A percentile compares a stretch with the other conserved stretches of the same genome.
These are phyloP conservation scores for Lecanoromycetidae sp. DNA, from an alignment of 2,329 filamentous ascomycete genomes.

Conservation along the genomic window DNA sequence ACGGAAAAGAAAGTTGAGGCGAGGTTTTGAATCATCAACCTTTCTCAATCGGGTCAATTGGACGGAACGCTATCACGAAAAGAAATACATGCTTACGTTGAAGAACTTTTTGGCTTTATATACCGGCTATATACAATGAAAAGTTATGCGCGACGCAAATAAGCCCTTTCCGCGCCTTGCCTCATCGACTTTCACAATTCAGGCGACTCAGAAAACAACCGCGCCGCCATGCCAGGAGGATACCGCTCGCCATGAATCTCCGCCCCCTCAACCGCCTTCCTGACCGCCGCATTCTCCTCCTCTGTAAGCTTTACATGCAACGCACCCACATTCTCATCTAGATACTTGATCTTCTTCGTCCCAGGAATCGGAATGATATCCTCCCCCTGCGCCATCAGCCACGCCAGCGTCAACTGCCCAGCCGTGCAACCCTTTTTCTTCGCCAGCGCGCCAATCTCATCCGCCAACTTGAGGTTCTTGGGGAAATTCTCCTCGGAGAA, in stretches of 20 bases:
- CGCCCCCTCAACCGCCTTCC: conserved; percentile 15
- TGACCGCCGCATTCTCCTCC: conserved; percentile 12
- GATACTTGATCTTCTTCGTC: conserved; percentile 35
- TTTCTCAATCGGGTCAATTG: no score
- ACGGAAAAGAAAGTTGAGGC: conserved; percentile 60
- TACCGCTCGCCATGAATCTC: conserved; percentile 16
- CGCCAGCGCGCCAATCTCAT: conserved; percentile 38
- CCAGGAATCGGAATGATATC: conserved; percentile 51
- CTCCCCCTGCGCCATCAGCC: conserved; percentile 48
- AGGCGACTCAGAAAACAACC: conserved; percentile 12
- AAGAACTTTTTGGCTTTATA: no score
- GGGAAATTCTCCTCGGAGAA: conserved; percentile 42
- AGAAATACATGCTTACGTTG: no score
- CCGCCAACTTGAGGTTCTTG: conserved; percentile 45
- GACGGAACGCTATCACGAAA: no score
- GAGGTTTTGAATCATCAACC: conserved; percentile 50
- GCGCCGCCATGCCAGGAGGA: conserved; percentile 9
- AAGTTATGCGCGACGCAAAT: no score
- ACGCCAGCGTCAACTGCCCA: conserved; percentile 49
- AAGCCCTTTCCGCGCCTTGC: no score
- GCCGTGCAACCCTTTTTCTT: conserved; percentile 42
- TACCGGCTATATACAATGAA: no score
- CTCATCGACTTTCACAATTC: conserved; percentile 17
- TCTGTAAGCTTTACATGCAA: conserved; percentile 12
- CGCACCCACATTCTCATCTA: conserved; percentile 34